phyloP scores from a whole-genome alignment of 441 rosid genomes.

The Erysimum cheiri region DNA sequence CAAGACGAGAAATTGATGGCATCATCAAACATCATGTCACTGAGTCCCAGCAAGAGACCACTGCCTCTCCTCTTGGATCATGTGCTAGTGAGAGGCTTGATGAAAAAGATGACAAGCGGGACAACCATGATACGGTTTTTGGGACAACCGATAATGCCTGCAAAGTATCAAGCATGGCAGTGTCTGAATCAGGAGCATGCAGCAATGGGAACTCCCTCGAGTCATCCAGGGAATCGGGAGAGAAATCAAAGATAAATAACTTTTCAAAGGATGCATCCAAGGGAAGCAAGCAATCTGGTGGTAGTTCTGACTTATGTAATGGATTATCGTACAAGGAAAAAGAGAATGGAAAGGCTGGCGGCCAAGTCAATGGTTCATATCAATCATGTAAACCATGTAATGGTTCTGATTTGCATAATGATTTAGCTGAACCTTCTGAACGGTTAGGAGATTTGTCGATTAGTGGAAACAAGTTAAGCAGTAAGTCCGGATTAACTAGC shows the following conservation, averaged over 20 bases:
- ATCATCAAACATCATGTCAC: conserved; percentile 42
- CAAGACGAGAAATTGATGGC: conserved; percentile 54
- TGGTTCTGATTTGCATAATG: conserved; percentile 49
- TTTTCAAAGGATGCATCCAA: conserved; percentile 49
- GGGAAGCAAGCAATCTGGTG: conserved; percentile 41
- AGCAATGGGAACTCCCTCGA: conserved; percentile 50
- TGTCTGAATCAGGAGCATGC: conserved; percentile 47
- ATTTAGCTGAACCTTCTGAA: conserved; percentile 48
- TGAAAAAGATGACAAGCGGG: conserved; percentile 43
- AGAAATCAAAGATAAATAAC: conserved; percentile 40
- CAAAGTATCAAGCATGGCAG: conserved; percentile 36
- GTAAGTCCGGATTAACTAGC: conserved; percentile 53
- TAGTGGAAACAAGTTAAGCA: conserved; percentile 51
- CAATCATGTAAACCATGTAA: conserved; percentile 42
- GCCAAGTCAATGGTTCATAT: conserved; percentile 52
- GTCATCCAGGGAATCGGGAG: conserved; percentile 34
- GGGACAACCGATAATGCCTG: conserved; percentile 42
- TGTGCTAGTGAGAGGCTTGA: conserved; percentile 48
- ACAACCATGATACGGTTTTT: conserved; percentile 45
- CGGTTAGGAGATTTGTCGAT: conserved; percentile 50
- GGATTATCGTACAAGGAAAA: conserved; percentile 46
- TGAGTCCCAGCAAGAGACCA: conserved; percentile 41
- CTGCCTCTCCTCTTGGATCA: conserved; percentile 43
- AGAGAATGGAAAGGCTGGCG: conserved; percentile 48
- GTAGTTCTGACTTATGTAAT: conserved; percentile 38